These are phyloP conservation scores for Naegleria fowleri DNA, from an alignment of 208 protist species.

Conservation along the genomic window DNA sequence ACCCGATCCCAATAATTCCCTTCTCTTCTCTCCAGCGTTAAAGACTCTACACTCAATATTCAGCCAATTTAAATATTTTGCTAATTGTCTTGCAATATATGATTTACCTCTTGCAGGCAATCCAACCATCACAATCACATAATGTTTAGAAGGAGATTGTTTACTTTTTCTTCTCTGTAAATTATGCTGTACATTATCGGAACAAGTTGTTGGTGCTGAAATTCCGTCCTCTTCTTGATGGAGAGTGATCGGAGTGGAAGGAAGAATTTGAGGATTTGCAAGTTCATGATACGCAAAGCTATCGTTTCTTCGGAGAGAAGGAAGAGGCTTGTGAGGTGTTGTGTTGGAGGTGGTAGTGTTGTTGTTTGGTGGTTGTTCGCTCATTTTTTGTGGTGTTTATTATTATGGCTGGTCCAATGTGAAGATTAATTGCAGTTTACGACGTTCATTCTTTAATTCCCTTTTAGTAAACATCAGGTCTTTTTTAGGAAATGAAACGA, in stretches of 20 bases:
- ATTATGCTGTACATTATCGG: background rate
- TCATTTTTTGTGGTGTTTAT: no score
- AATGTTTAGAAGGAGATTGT: background rate
- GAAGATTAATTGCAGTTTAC: no score
- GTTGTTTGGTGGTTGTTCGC: no score
- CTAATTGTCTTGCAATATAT: background rate
- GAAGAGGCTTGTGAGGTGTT: no score
- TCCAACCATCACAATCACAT: constrained; percentile 22
- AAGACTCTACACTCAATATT: background rate
- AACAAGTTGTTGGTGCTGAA: no score
- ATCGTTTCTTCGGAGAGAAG: no score
- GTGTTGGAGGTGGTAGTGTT: no score
- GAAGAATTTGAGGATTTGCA: background rate
- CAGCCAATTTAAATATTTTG: constrained; percentile 14
- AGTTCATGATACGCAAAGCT: background rate
- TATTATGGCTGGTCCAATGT: no score
- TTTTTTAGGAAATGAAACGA: no score
- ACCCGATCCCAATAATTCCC: background rate
- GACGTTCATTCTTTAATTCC: no score
- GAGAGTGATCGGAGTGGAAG: background rate
- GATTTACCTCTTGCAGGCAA: constrained; percentile 28
- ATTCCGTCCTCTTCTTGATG: background rate
- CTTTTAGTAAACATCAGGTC: no score
- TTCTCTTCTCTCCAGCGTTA: constrained; percentile 14
- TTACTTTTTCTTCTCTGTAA: background rate